These are phyloP conservation scores for Zygoascus flipseniorum DNA, from an alignment of 805 yeast species.

Conservation along the genomic window DNA sequence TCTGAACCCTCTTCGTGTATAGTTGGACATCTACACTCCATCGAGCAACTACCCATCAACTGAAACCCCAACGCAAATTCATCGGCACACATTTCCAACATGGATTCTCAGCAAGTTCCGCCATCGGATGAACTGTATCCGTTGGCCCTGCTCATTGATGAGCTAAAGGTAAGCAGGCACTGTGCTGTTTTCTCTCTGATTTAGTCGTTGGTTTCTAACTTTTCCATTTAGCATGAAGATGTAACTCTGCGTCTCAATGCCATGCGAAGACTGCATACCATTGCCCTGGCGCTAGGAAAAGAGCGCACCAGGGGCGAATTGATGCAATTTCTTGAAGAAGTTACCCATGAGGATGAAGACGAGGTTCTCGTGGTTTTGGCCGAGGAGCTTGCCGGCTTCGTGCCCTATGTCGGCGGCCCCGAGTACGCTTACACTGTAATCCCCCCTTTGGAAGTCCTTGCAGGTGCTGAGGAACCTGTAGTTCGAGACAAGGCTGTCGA, in stretches of 20 bases:
- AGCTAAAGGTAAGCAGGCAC: conserved; percentile 44
- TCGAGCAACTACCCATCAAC: background rate
- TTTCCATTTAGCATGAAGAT: conserved; percentile 70
- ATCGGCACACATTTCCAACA: background rate
- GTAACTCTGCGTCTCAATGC: conserved; percentile 89
- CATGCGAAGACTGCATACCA: conserved; percentile 87
- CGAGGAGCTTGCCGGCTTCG: conserved; percentile 77
- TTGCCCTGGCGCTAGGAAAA: conserved; percentile 90
- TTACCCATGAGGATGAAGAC: conserved; percentile 80
- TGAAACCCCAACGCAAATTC: background rate
- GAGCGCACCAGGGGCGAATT: conserved; percentile 85
- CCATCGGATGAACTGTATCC: conserved; percentile 65
- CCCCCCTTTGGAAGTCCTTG: conserved; percentile 68
- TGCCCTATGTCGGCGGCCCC: conserved; percentile 83
- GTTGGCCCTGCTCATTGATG: conserved; percentile 92
- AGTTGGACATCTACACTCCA: background rate
- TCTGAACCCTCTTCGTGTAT: background rate
- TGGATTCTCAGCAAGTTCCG: conserved; percentile 2
- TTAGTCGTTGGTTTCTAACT: background rate
- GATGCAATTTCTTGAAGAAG: conserved; percentile 77
- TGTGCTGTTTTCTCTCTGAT: background rate
- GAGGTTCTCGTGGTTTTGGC: conserved; percentile 94
- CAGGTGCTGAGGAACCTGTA: conserved; percentile 91
- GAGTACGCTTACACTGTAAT: conserved; percentile 49
- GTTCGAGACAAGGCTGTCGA: conserved; percentile 93